A percentile compares a stretch with the other conserved stretches of the same genome.
These are phyloP conservation scores for Zoysia matrella DNA, from an alignment of 202 grass and related monocot genomes.

Conservation along the genomic window DNA sequence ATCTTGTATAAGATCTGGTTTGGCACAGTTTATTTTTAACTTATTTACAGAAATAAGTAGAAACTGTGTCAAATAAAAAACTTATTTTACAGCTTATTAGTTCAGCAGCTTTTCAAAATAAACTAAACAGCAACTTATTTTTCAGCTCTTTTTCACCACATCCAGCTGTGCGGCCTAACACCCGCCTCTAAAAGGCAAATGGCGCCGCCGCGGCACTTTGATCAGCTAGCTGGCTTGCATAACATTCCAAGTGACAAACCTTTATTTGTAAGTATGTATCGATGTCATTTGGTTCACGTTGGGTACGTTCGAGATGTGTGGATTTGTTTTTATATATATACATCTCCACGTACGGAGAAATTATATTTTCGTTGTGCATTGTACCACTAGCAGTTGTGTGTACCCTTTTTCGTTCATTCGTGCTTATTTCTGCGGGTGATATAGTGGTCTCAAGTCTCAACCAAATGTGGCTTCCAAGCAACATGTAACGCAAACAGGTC, in stretches of 20 bases:
- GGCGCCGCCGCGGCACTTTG: slow-evolving; percentile 3
- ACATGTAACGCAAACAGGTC: slow-evolving; percentile 28
- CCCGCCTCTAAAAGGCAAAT: slow-evolving; percentile 37
- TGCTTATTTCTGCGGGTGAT: slow-evolving; percentile 2
- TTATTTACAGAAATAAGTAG: too few species aligned
- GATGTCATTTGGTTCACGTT: slow-evolving; percentile 19
- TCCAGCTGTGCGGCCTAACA: background rate
- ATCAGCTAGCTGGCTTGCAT: slow-evolving; percentile 26
- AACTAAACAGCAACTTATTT: too few species aligned
- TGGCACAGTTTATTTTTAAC: too few species aligned
- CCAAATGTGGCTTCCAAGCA: slow-evolving; percentile 61
- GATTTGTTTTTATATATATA: background rate
- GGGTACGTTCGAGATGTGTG: background rate
- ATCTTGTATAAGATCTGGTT: slow-evolving; percentile 6
- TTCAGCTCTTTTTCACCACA: too few species aligned
- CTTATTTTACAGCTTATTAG: too few species aligned
- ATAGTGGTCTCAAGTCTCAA: background rate
- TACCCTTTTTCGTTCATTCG: background rate
- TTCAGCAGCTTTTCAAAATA: too few species aligned
- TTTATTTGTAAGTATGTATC: background rate
- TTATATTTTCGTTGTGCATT: background rate
- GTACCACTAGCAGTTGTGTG: background rate
- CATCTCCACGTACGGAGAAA: slow-evolving; percentile 6
- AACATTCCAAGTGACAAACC: background rate
- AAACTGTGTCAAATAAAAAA: too few species aligned